phyloP scores from a whole-genome alignment of 371 early-diverging fungal genomes.

The Mucor saturninus region DNA sequence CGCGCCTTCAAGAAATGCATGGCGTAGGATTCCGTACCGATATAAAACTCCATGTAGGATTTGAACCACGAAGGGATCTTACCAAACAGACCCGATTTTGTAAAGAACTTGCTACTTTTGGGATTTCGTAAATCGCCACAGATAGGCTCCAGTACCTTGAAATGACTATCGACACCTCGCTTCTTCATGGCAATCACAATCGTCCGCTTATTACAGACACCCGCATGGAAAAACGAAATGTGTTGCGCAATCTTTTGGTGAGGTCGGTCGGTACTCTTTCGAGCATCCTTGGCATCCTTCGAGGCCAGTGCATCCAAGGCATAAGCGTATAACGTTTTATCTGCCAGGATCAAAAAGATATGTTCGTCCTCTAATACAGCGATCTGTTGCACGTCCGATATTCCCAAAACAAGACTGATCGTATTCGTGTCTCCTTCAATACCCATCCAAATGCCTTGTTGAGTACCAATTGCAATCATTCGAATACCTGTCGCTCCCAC shows the following conservation, averaged over 20 bases:
- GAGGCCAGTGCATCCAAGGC: constrained; percentile 52
- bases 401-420: constrained; percentile 32
- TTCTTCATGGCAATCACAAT: constrained; percentile 65
- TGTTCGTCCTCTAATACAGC: constrained; percentile 45
- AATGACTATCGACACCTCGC: constrained; percentile 53
- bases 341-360: constrained; percentile 49
- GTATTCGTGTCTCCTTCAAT: constrained; percentile 50
- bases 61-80: constrained; percentile 53
- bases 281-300: constrained; percentile 26
- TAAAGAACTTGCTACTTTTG: constrained; percentile 38
- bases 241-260: constrained; percentile 64
- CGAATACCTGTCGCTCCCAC: constrained; percentile 56
- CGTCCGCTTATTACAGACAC: constrained; percentile 63
- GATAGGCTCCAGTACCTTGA: constrained; percentile 45
- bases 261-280: constrained; percentile 25
- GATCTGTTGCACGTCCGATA: constrained; percentile 46
- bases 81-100: constrained; percentile 45
- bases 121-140: constrained; percentile 51
- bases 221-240: constrained; percentile 77
- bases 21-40: constrained; percentile 76
- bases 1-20: constrained; percentile 77
- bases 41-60: constrained; percentile 72
- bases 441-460: constrained; percentile 72
- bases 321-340: constrained; percentile 64
- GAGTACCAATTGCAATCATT: constrained; percentile 81